These are phyloP conservation scores for Plantago major DNA, from an alignment of 257 asterid species.

Conservation along the genomic window DNA sequence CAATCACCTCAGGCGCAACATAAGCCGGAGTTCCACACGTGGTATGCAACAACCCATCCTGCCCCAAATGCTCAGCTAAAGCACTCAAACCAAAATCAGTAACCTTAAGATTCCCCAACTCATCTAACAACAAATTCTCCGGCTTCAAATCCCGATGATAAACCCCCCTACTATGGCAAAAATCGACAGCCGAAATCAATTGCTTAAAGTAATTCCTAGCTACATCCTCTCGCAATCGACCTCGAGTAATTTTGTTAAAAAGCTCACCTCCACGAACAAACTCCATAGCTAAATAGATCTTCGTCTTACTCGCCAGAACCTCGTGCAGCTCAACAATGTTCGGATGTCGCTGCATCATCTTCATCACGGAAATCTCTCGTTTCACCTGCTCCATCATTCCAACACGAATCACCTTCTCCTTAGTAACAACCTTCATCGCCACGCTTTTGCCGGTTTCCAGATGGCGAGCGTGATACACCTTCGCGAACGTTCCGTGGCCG, in stretches of 20 bases:
- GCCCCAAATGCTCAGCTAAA: slow-evolving; percentile 35
- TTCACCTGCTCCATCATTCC: slow-evolving; percentile 69
- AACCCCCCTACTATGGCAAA: slow-evolving; percentile 56
- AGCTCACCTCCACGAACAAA: slow-evolving; percentile 50
- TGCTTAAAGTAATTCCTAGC: slow-evolving; percentile 54
- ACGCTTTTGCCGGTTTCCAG: slow-evolving; percentile 39
- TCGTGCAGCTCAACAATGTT: slow-evolving; percentile 53
- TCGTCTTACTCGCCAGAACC: slow-evolving; percentile 55
- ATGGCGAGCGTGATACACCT: slow-evolving; percentile 44
- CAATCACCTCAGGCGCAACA: slow-evolving; percentile 54
- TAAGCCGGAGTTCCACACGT: slow-evolving; percentile 56
- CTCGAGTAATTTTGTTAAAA: slow-evolving; percentile 38
- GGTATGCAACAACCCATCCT: slow-evolving; percentile 47
- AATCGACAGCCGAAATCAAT: slow-evolving; percentile 45
- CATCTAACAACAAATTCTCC: slow-evolving; percentile 42
- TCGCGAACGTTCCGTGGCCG: slow-evolving; percentile 62
- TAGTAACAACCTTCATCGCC: slow-evolving; percentile 54
- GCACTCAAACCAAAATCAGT: slow-evolving; percentile 56
- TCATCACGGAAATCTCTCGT: slow-evolving; percentile 51
- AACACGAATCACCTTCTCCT: slow-evolving; percentile 46
- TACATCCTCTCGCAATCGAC: slow-evolving; percentile 41
- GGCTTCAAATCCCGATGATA: slow-evolving; percentile 52
- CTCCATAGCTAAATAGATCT: slow-evolving; percentile 54
- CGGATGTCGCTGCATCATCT: slow-evolving; percentile 45
- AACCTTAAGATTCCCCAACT: slow-evolving; percentile 42